Base-by-base conservation (phyloP, 805 yeast genomes). In the Danielia reshetovae region DNA sequence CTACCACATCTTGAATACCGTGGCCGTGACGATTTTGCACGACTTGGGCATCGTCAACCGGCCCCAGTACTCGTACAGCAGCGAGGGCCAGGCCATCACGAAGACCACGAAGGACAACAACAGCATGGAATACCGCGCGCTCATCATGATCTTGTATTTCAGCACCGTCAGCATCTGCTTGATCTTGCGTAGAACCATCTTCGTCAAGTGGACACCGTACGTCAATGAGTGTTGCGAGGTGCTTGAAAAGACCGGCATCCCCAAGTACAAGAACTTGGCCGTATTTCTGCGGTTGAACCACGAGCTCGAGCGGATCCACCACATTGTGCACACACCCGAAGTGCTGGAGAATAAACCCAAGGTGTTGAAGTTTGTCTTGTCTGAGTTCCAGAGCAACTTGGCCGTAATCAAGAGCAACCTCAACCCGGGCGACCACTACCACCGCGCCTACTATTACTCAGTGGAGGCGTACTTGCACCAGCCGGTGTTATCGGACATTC, bases 31-130 rank as follows among this genome's bases (percentile, higher is more conserved):
- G 4, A 65, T 88, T 57, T 71, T 84, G 2, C 81, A 77, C 47
- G 96, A 88, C 54, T 59, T 88, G 35, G 95, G 95, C 0, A 68
- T 87, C 4, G 75, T 77, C 16, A 75, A 81, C 18, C 52, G 75
- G 29, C 69, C 76, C 12, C 27, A 48, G 3, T 51, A 37, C 39
- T 38, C 42, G 13, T 55, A 40, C 32, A 39, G 35, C n/a, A 34
- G 30, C 16, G 42, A 42, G 4, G 30, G 35, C 7, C 39, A 39
- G 21, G 22, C 29, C 26, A 28, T 36, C 25, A 32, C 34, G 7
- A 42, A 38, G 31, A 25, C 50, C 10, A 41, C 30, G 24, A 48
- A 43, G 7, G 49, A 43, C 26, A 32, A 40, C n/a, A 35, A 45
- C 14, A 59, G 62, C 18, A 39, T 65, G 5, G 83, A 78, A 40